Evolutionary conservation across 2,329 filamentous ascomycete species (phyloP).

Genomic region (Trichophyton rubrum): DNA sequence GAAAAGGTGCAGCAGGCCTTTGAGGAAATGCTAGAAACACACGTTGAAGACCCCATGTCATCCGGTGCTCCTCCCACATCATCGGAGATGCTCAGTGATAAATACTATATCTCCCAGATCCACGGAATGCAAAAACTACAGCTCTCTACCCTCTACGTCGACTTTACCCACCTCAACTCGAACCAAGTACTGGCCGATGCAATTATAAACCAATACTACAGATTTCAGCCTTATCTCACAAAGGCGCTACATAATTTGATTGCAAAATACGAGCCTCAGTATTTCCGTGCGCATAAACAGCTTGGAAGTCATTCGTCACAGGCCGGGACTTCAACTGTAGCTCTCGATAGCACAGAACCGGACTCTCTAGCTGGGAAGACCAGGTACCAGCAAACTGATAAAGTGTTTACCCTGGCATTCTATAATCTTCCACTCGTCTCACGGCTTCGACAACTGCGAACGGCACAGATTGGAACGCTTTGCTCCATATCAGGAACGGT

Average conservation of each 20-base stretch:
- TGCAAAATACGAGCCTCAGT: conserved; percentile 83
- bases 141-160: conserved; percentile 54
- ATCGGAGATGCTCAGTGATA: conserved; percentile 45
- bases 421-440: conserved; percentile 87
- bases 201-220: conserved; percentile 83
- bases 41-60: conserved; percentile 43
- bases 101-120: conserved; percentile 56
- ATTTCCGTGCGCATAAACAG: conserved; percentile 86
- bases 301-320: conserved; percentile 56
- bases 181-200: conserved; percentile 74
- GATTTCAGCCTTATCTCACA: conserved; percentile 83
- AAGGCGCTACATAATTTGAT: conserved; percentile 85
- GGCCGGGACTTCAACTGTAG: conserved; percentile 51
- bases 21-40: conserved; percentile 52
- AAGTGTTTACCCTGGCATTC: conserved; percentile 83
- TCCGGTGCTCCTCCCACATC: conserved; percentile 40
- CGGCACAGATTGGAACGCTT: conserved; percentile 79
- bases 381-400: conserved; percentile 89
- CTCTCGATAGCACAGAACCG: conserved; percentile 44
- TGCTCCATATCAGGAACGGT: conserved; percentile 95
- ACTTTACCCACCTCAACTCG: conserved; percentile 63
- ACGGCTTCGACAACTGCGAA: conserved; percentile 71
- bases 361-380: conserved; percentile 56
- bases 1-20: conserved; percentile 52
- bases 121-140: conserved; percentile 49